Evolutionary conservation across 176 grass and related monocot genomes (phyloP).

Genomic region (Melocanna baccifera): DNA sequence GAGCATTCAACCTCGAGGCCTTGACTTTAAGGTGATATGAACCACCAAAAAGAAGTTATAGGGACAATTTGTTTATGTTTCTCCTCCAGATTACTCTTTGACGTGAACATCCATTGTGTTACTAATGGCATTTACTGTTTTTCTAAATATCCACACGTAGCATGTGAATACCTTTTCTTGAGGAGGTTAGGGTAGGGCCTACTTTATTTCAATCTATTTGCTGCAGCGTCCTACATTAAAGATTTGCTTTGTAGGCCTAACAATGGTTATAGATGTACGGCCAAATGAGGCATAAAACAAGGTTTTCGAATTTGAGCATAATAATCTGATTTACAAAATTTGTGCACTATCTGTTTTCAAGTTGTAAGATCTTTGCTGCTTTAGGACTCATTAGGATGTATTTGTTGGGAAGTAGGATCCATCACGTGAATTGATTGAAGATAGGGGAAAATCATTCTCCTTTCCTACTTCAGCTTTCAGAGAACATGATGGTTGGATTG

Average conservation of each 20-base stretch:
- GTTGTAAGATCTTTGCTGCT: not conserved
- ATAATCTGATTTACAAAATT: not conserved
- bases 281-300: not conserved
- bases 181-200: not conserved
- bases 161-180: not conserved
- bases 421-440: not conserved
- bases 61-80: not conserved
- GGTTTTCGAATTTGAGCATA: not conserved
- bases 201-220: not conserved
- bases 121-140: not conserved
- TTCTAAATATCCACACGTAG: not conserved
- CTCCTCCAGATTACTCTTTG: not conserved
- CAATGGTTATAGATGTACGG: not conserved
- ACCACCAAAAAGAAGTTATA: not conserved
- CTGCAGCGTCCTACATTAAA: not conserved
- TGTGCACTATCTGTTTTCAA: not conserved
- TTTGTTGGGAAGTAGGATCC: not conserved
- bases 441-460: not conserved
- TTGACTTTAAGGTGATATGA: slow-evolving; percentile 7
- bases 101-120: not conserved
- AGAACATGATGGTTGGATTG: not conserved
- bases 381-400: not conserved
- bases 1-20: slow-evolving; percentile 6
- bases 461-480: not conserved
- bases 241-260: not conserved